Conservation (phyloP, 2,329 filamentous ascomycete genomes). For the Penicillium sp. region DNA sequence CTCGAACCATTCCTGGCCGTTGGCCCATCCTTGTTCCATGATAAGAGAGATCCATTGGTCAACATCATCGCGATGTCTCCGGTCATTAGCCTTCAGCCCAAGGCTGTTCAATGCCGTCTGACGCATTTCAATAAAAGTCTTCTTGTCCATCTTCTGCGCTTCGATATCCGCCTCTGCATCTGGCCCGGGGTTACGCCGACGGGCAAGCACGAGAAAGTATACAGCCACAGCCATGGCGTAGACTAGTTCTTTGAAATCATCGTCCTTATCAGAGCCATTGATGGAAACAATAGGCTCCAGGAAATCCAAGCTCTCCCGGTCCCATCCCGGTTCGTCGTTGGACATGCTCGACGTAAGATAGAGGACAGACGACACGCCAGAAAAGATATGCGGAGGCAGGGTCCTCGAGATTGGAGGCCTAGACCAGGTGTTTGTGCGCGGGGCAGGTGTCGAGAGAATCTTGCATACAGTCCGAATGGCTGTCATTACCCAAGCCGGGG, state of each 20-base stretch:
- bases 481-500: constrained; percentile 68
- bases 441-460: constrained; percentile 56
- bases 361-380: constrained; percentile 64
- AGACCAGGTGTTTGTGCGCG: constrained; percentile 38
- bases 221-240: constrained; percentile 44
- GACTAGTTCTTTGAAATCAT: constrained; percentile 43
- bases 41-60: constrained; percentile 62
- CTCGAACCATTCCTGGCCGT: constrained; percentile 67
- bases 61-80: constrained; percentile 52
- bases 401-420: constrained; percentile 43
- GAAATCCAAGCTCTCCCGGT: constrained; percentile 36
- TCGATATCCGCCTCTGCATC: constrained; percentile 16
- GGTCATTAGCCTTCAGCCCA: constrained; percentile 41
- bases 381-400: constrained; percentile 70
- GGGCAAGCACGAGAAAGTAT: constrained; percentile 47
- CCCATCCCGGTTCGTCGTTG: constrained; percentile 51
- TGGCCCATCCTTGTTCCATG: constrained; percentile 49
- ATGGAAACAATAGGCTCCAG: constrained; percentile 40
- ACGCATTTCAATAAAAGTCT: constrained; percentile 44
- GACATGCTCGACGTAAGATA: constrained; percentile 46
- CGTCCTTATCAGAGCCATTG: constrained; percentile 50
- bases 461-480: constrained; percentile 66
- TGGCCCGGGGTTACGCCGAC: constrained; percentile 48
- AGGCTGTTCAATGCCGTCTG: constrained; percentile 40
- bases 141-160: constrained; percentile 40